Conservation (phyloP, 495 filamentous ascomycete species). For the Stereocaulon alpinum region DNA sequence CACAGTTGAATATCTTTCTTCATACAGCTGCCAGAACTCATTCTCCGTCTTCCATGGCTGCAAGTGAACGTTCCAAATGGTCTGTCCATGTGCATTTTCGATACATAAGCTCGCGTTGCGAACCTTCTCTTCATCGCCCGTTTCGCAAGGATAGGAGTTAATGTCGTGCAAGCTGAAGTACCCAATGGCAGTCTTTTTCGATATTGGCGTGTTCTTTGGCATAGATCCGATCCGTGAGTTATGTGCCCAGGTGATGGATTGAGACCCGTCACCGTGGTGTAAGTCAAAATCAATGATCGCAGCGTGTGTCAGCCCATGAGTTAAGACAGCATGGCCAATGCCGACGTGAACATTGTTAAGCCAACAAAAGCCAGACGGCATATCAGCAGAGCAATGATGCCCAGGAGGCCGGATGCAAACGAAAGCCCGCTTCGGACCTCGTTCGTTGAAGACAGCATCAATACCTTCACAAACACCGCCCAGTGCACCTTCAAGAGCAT, state of each 20-base stretch:
- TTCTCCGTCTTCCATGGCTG: conserved; percentile 69
- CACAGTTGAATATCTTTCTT: conserved; percentile 59
- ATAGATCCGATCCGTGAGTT: conserved; percentile 51
- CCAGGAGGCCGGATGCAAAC: conserved; percentile 79
- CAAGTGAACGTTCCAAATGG: conserved; percentile 92
- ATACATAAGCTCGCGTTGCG: conserved; percentile 85
- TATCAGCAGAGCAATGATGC: conserved; percentile 81
- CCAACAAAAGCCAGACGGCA: conserved; percentile 96
- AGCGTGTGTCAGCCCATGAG: conserved; percentile 80
- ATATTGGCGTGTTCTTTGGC: conserved; percentile 53
- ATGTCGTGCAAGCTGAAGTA: conserved; percentile 97
- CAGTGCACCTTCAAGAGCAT: conserved; percentile 80
- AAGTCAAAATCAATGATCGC: conserved; percentile 96
- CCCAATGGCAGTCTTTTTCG: conserved; percentile 77
- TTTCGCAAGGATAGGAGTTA: conserved; percentile 92
- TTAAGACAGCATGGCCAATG: conserved; percentile 75
- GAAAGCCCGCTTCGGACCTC: conserved; percentile 61
- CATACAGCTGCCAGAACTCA: conserved; percentile 85
- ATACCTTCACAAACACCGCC: conserved; percentile 87
- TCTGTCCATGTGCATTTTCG: conserved; percentile 83
- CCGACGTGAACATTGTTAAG: conserved; percentile 97
- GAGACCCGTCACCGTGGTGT: conserved; percentile 93
- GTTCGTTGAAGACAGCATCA: conserved; percentile 62
- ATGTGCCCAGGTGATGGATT: conserved; percentile 80
- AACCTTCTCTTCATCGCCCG: conserved; percentile 79